Base-by-base conservation (phyloP, 352 stramenopile species). In the Thraustochytrium striatum region DNA sequence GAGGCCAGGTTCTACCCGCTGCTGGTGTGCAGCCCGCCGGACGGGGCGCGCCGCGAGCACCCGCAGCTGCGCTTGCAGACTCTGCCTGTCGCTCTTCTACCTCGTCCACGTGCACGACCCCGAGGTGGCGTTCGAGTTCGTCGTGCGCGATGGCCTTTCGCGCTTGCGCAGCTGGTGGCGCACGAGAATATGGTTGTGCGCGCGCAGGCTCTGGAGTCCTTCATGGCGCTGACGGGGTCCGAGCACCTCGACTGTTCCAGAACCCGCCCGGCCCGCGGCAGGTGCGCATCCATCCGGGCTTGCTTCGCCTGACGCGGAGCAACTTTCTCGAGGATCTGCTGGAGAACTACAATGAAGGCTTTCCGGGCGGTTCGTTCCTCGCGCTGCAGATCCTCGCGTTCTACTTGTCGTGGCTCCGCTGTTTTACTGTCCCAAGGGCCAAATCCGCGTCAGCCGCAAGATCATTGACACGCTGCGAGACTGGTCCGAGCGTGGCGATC, bases 371-470 rank as follows among this genome's bases (percentile, higher is more conserved):
- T 3, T 9, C 33, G 0, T 19, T 75, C 30, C 36, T 75, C 16
- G 52, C 30, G 13, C 50, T 75, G 44, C 65, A 75, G 50, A 30
- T 75, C 32, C 21, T 75, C 3, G 65, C 30, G 5, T 75, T 75
- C 52, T 75, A 68, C 32, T 38, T 75, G 21, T 75, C 65, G 0
- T 75, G 65, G 65, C 52, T 75, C 9, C 44, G 65, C 44, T 75
- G 44, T 38, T 75, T 68, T 75, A 75, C 25, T 75, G 65, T 43
- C 7, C 65, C n/a, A 43, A 75, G 19, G 30, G 52, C 5, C 19
- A 61, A 0, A 58, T 75, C 30, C 65, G 65, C 25, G 65, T 75
- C 8, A 75, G 65, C 52, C n/a, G 1, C 43, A 61, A 75, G 39
- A 43, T 75, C 5, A 75, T 75, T 25, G 21, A 16, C 25, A 61